phyloP scores from a whole-genome alignment of 2,329 filamentous ascomycete genomes.

The Clathrospora elynae region DNA sequence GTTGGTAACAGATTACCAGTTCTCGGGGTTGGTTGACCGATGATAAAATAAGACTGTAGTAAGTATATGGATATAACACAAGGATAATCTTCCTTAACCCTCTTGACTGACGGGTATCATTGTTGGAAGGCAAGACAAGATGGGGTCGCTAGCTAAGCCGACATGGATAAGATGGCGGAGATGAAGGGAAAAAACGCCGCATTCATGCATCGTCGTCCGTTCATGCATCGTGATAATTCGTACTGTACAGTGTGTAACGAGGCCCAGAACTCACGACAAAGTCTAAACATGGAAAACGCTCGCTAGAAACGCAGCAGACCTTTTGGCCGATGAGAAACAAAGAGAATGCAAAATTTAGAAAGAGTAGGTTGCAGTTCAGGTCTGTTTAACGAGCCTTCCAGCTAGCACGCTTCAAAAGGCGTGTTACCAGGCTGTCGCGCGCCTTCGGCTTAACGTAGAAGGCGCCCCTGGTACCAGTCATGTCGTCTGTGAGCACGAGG shows the following conservation, averaged over 20 bases:
- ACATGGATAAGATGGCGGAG: no score
- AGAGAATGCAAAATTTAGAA: not conserved
- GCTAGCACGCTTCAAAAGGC: conserved; percentile 47
- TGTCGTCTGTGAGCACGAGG: conserved; percentile 56
- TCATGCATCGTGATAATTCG: conserved; percentile 13
- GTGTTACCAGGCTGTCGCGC: conserved; percentile 42
- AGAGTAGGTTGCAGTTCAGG: no score
- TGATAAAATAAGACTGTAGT: no score
- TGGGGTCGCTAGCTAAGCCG: no score
- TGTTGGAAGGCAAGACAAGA: no score
- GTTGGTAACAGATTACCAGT: no score
- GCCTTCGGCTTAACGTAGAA: conserved; percentile 51
- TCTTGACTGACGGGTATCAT: no score
- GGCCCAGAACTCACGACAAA: conserved; percentile 1
- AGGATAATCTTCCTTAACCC: no score
- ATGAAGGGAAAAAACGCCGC: no score
- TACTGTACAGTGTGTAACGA: conserved; percentile 6
- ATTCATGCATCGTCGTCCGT: not conserved
- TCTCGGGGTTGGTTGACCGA: no score
- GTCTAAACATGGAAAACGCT: conserved; percentile 5
- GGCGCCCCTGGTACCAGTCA: conserved; percentile 53
- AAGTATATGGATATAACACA: no score
- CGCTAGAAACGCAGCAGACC: conserved; percentile 15
- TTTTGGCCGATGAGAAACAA: conserved; percentile 4
- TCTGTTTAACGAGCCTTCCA: conserved; percentile 35